A percentile compares a stretch with the other conserved stretches of the same genome.
phyloP scores from a whole-genome alignment of 1,139 yeast genomes.

The Hansenula sp. region DNA sequence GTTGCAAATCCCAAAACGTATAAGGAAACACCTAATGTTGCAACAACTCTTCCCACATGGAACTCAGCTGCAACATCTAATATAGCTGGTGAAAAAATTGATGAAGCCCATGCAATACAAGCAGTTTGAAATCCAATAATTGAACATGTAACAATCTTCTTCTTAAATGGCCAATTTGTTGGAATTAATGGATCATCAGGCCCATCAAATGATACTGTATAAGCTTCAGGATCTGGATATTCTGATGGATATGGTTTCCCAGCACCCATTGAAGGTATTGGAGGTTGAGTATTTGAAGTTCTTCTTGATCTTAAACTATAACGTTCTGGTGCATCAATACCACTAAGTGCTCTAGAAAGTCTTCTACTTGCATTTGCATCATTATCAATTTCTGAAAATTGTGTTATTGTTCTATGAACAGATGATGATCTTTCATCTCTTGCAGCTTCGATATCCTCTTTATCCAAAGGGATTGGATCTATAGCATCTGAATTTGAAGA shows the following conservation, averaged over 20 bases:
- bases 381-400: background rate
- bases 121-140: conserved; percentile 42
- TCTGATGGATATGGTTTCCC: conserved; percentile 44
- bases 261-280: background rate
- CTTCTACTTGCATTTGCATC: background rate
- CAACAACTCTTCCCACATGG: conserved; percentile 51
- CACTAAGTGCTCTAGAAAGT: background rate
- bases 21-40: conserved; percentile 62
- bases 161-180: conserved; percentile 48
- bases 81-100: conserved; percentile 54
- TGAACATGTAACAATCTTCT: conserved; percentile 36
- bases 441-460: no score
- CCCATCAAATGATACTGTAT: conserved; percentile 57
- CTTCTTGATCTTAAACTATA: background rate
- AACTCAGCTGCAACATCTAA: conserved; percentile 36
- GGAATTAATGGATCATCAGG: conserved; percentile 59
- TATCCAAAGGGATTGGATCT: no score
- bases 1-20: conserved; percentile 80
- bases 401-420: background rate
- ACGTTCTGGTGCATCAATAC: no score
- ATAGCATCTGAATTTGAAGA: no score
- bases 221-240: conserved; percentile 45
- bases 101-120: conserved; percentile 55
- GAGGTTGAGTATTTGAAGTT: no score
- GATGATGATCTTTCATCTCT: background rate